These are phyloP conservation scores for Amaranthus cruentus DNA, from an alignment of 148 eudicot genomes.

Conservation along the genomic window DNA sequence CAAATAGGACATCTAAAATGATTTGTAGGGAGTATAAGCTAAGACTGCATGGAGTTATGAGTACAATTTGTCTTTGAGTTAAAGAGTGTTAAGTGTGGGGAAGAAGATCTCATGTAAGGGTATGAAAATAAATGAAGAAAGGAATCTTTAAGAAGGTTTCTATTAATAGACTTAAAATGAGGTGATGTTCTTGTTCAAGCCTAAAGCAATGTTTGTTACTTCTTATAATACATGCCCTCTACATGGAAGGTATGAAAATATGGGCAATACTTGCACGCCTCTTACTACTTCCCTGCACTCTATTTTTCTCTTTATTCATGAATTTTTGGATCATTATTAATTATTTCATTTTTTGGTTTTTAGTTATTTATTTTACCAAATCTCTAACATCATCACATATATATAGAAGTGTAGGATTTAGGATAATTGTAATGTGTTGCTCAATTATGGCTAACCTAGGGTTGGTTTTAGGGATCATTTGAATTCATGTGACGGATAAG, in stretches of 20 bases:
- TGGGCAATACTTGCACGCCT: slow-evolving; percentile 34
- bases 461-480: too few species aligned
- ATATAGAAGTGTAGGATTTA: too few species aligned
- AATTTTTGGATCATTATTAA: slow-evolving; percentile 8
- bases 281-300: background rate
- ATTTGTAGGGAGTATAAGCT: too few species aligned
- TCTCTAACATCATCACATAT: too few species aligned
- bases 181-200: slow-evolving; percentile 28
- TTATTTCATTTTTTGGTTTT: background rate
- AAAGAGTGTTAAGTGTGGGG: background rate
- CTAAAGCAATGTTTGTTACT: slow-evolving; percentile 33
- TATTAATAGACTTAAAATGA: slow-evolving; percentile 19
- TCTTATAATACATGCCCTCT: slow-evolving; percentile 12
- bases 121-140: slow-evolving; percentile 31
- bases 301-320: slow-evolving; percentile 14
- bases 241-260: slow-evolving; percentile 4
- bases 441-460: too few species aligned
- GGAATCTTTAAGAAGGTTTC: slow-evolving; percentile 18
- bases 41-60: background rate
- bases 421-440: too few species aligned
- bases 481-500: too few species aligned
- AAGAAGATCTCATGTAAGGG: slow-evolving; percentile 11
- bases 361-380: too few species aligned
- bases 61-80: slow-evolving; percentile 6
- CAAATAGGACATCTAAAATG: too few species aligned